Base-by-base conservation (phyloP, 306 rosid species). In the Vicia villosa region DNA sequence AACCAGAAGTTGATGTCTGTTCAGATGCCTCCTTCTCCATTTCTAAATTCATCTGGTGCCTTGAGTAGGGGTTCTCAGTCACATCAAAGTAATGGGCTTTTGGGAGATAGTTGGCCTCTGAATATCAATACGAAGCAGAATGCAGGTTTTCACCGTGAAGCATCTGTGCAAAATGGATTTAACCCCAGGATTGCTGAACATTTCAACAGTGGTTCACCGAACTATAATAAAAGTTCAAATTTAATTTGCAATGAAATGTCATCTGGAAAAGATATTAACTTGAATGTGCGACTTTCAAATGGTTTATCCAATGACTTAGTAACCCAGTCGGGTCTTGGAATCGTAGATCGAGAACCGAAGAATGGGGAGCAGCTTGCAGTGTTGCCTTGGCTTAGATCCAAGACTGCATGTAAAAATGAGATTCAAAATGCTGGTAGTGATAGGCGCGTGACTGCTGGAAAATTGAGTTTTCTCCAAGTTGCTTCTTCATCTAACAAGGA, bases 321-420 rank as follows among this genome's bases (percentile, higher is more conserved):
- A 76, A 63, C 80, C 63, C 79, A 73, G 72, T 54, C 74, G 20
- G 79, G 78, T 74, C 77, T 69, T 63, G 79, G 79, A 63, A 68
- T 71, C 69, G 49, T 45, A 52, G 80, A 80, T 63, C 76, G 76
- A 58, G 88, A 81, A 69, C 83, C 72, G 42, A 82, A 81, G 84
- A 82, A 80, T 14, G 90, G 64, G 82, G 86, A 86, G 75, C 82
- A 81, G 78, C 86, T 79, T 75, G 64, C 83, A 16, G 72, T 50
- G 52, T 78, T 90, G 63, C 97, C 96, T 15, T 90, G 96, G 98
- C 87, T 89, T 47, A 78, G 78, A 78, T 73, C 87, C 66, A 81
- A 68, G 78, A 74, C 78, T 58, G 46, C 78, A 68, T 75, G 82
- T 70, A 83, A 79, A 80, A 80, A 79, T 62, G 92, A 83, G 62